Conservation (phyloP, 73 alveolate genomes). For the Paraurostyla sp. region DNA sequence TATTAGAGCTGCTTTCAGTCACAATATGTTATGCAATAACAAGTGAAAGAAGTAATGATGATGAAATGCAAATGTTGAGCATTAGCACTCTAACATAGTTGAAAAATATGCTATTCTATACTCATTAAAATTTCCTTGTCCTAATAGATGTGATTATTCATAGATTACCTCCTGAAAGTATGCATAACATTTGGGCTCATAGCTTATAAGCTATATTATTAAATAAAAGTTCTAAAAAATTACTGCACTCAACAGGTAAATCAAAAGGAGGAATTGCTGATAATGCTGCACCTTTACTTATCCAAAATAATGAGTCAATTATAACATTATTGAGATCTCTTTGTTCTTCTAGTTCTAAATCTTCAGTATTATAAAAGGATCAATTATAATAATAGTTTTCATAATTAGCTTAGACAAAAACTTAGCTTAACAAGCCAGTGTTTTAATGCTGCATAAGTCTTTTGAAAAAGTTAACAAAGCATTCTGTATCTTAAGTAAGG, state of each 20-base stretch:
- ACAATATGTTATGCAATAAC: conserved; percentile 46
- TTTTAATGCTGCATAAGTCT: conserved; percentile 9
- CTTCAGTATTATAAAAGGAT: too few species aligned
- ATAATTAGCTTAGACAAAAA: not conserved
- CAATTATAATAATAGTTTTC: too few species aligned
- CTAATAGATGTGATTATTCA: conserved; percentile 50
- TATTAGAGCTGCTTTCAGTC: conserved; percentile 10
- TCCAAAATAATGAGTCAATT: conserved; percentile 16
- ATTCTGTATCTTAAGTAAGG: conserved; percentile 43
- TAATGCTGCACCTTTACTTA: conserved; percentile 25
- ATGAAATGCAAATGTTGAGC: not conserved
- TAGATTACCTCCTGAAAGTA: conserved; percentile 46
- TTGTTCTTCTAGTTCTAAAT: not conserved
- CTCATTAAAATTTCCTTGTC: conserved; percentile 47
- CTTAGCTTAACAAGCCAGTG: conserved; percentile 22
- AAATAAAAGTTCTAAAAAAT: conserved; percentile 58
- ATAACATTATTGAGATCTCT: not conserved
- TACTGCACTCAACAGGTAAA: conserved; percentile 17
- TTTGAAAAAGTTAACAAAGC: conserved; percentile 8
- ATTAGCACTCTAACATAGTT: not conserved
- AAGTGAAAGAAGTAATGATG: not conserved
- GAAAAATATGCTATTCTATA: conserved; percentile 47
- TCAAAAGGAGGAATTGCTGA: conserved; percentile 33
- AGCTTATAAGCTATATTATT: conserved; percentile 39
- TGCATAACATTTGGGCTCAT: conserved; percentile 58